Evolutionary conservation across 495 filamentous ascomycete species (phyloP), one percentile per base, ranked within the genome.

Genomic region (Diplogelasinospora grovesii): DNA sequence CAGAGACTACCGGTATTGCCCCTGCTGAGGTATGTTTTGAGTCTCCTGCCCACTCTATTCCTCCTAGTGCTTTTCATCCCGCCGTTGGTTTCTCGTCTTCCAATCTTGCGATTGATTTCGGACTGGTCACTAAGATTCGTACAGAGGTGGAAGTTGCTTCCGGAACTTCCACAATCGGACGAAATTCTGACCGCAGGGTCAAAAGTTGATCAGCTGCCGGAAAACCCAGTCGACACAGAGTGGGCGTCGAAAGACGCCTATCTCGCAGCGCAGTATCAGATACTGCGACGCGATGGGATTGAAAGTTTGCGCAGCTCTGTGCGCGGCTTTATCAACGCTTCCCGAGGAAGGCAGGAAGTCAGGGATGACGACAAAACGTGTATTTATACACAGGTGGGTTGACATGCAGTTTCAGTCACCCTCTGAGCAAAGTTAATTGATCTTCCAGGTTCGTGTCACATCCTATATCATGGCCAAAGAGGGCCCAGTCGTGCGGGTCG

Each of bases 361-460:
- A 57, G 68, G 41, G 82, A 86, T 30, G 71, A 69, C 4, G 62
- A 74, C 1, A 53, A 64, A 21, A 60, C 82, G 4, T 78, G 74
- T 8, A 65, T 93, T 30, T 95, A 95, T 47, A 85, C 87, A 3
- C 78, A 82, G 54, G 87, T 86, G 45, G 48, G 58, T 59, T 6
- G n/a, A 19, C 38, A 16, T 18, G 14, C 37, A 32, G 5, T 3
- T 29, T 39, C n/a, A 21, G n/a, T 35, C 26, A 20, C 36, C 38
- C 26, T n/a, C 36, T 36, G 22, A 5, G 25, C 21, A 31, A 20
- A 35, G 8, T 21, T 40, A 43, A 29, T 10, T 22, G 21, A 25
- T 34, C 39, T 19, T 20, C 5, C 26, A 89, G 85, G 83, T 89
- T 8, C 73, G 75, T 22, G 68, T 92, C 27, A 70, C 56, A 19